Base-by-base conservation (phyloP, 768 basidiomycete species). In the Panellus pusillus region DNA sequence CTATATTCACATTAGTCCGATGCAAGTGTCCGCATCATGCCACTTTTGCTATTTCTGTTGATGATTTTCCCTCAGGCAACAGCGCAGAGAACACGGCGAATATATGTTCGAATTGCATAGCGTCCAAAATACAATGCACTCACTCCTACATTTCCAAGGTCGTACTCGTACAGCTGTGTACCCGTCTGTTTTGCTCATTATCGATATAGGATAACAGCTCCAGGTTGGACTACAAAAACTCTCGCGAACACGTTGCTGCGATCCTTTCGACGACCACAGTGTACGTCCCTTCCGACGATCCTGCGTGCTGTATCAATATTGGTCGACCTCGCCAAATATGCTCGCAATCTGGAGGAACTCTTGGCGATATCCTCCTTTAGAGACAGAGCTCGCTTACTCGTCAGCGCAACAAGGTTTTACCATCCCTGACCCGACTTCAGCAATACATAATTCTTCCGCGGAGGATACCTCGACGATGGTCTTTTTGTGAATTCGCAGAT, bases 101-200 rank as follows among this genome's bases (percentile, higher is more conserved):
- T 36, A 67, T 70, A 45, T 87, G 85, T 60, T 74, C 83, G 0
- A 86, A 84, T 59, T 87, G 85, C 61, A 70, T 74, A 0, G 61
- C 71, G 1, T 76, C 72, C 35, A 70, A 69, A 31, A 69, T 74
- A 3, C 72, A 78, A 39, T 87, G 85, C 61, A 81, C 77, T 3
- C 84, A 86, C 60, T 74, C 77, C 54, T 77, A 77, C 31, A 40
- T 41, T 13, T 71, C 77, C n/a, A 83, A 83, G 72, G 83, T 82
- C 59, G 17, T 4, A 9, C n/a, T 17, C 39, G 35, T 17, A 27
- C 7, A n/a, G 11, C 29, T 44, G 15, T 60, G 56, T 60, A 8
- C 41, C 31, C 5, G 15, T 18, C 11, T 44, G 27, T 13, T 32
- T 41, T 15, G 42, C 15, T 44, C 4, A 7, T 39, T 13, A 37